phyloP scores from a whole-genome alignment of 2,329 filamentous ascomycete genomes.

The Aspergillus fumigatiaffinis region DNA sequence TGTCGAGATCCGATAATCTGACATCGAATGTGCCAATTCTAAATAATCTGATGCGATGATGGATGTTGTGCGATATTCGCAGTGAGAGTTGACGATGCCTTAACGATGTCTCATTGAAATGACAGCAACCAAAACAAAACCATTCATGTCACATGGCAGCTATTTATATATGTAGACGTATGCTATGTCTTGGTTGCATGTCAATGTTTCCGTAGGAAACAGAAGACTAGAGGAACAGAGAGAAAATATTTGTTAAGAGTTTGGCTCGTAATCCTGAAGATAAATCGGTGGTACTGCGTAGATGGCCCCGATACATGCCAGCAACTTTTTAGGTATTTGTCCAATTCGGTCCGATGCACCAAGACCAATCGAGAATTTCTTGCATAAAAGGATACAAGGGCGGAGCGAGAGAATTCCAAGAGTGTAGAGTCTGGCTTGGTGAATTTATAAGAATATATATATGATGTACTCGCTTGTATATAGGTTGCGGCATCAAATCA shows the following conservation, averaged over 20 bases:
- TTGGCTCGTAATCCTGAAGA: neutral
- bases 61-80: no score
- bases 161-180: neutral
- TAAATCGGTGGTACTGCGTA: neutral
- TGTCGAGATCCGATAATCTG: no score
- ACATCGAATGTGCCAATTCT: no score
- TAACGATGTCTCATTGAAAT: neutral
- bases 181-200: neutral
- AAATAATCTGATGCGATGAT: no score
- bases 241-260: neutral
- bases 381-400: no score
- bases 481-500: neutral
- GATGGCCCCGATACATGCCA: neutral
- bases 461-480: neutral
- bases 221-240: neutral
- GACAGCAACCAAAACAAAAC: neutral
- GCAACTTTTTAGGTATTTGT: neutral
- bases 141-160: neutral
- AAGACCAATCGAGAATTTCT: neutral
- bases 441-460: no score
- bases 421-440: no score
- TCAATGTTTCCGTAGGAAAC: neutral
- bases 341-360: neutral
- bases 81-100: no score
- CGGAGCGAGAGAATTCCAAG: no score